Evolutionary conservation across 108 stramenopile genomes (phyloP), one percentile per base, ranked within the genome.

Genomic region (Skeletonema potamos): DNA sequence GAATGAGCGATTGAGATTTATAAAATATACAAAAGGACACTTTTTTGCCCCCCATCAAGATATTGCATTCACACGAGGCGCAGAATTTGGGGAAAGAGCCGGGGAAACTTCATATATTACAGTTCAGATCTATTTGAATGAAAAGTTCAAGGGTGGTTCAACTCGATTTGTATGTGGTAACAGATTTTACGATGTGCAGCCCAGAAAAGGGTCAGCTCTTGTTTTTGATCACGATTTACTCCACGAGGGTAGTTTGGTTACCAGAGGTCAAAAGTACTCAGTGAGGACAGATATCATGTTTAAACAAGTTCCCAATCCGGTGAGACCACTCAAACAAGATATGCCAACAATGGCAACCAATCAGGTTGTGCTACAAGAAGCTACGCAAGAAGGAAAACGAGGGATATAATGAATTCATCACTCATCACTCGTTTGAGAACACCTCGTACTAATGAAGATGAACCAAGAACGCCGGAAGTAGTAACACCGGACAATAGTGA

Each of bases 241-340:
- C 11, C 81, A 82, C 51, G 66, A 77, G 60, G 76, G 70, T n/a
- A 30, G 28, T n/a, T 44, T 39, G 63, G 66, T 82, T 27, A 58
- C 32, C 8, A 43, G 33, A 18, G 81, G 81, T 27, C 64, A 32
- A 7, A 82, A 82, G 54, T 82, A 82, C 46, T 72, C 70, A 32
- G 64, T 76, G 18, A 51, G 81, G 54, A 68, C 76, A 1, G 81
- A 82, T 57, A 48, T 82, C 12, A 82, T 82, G 81, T 82, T 63
- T 58, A 64, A 48, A 18, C 17, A 15, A 20, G 20, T 8, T 7
- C 8, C 7, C 20, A 22, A 48, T 18, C 15, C 18, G 46, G 20
- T 48, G 1, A n/a, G 18, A 48, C 20, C 46, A 44, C n/a, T 11
- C 20, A 6, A 6, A 48, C 20, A 22, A 22, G 20, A 48, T 12